Evolutionary conservation across 2,329 filamentous ascomycete genomes (phyloP).

Genomic region (Emergomyces orientalis): DNA sequence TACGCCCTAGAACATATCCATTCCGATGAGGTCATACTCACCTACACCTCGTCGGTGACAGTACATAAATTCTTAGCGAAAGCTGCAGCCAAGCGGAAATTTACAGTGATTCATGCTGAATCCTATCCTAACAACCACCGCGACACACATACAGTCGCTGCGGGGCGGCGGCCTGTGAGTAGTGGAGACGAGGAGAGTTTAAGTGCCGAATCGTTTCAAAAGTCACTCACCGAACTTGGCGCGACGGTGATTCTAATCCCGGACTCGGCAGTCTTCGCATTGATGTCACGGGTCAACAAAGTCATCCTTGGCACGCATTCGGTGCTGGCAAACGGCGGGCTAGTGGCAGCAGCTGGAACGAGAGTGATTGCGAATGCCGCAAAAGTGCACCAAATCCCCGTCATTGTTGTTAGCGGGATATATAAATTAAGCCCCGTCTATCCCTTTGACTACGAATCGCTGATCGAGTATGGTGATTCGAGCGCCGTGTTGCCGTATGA

Average conservation of each 20-base stretch:
- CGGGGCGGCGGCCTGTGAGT: slow-evolving; percentile 36
- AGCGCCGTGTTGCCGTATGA: slow-evolving; percentile 67
- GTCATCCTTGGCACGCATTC: slow-evolving; percentile 83
- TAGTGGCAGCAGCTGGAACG: slow-evolving; percentile 77
- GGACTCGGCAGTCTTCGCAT: slow-evolving; percentile 77
- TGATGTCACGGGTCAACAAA: slow-evolving; percentile 93
- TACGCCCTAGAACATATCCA: slow-evolving; percentile 88
- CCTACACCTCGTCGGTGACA: slow-evolving; percentile 74
- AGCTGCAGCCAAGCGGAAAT: slow-evolving; percentile 79
- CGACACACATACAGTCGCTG: slow-evolving; percentile 53
- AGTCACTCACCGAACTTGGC: slow-evolving; percentile 66
- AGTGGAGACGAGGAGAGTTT: slow-evolving; percentile 41
- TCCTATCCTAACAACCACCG: slow-evolving; percentile 60
- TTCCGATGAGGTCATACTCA: slow-evolving; percentile 83
- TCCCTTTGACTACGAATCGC: slow-evolving; percentile 67
- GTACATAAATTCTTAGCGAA: slow-evolving; percentile 84
- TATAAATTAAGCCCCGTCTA: slow-evolving; percentile 92
- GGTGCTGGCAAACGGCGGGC: slow-evolving; percentile 77
- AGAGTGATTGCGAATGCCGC: slow-evolving; percentile 76
- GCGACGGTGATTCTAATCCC: slow-evolving; percentile 76
- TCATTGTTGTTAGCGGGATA: slow-evolving; percentile 80
- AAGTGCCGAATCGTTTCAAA: slow-evolving; percentile 52
- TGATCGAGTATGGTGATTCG: slow-evolving; percentile 81
- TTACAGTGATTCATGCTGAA: slow-evolving; percentile 79
- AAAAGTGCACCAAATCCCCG: slow-evolving; percentile 68